Evolutionary conservation across 176 grass and related monocot species (phyloP).

Genomic region (Poa annua): DNA sequence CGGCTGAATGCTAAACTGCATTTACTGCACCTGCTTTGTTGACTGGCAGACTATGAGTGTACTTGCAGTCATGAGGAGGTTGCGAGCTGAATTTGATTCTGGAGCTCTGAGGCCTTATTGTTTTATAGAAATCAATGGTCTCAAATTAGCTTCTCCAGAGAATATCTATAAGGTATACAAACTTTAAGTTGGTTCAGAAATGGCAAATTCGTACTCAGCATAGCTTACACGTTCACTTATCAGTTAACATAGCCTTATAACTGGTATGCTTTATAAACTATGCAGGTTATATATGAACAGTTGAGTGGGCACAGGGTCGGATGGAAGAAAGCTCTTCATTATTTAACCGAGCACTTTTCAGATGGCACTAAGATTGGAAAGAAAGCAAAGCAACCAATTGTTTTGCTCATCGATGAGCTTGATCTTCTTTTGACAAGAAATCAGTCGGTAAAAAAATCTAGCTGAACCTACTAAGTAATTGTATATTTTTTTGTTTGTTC

Average conservation of each 20-base stretch:
- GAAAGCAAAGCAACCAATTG: conserved; percentile 73
- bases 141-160: conserved; percentile 90
- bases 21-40: conserved; percentile 38
- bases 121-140: conserved; percentile 96
- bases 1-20: conserved; percentile 33
- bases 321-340: conserved; percentile 96
- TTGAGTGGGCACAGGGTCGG: conserved; percentile 85
- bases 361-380: conserved; percentile 60
- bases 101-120: conserved; percentile 73
- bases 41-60: conserved; percentile 90
- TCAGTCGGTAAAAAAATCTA: conserved; percentile 77
- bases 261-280: conserved; percentile 14
- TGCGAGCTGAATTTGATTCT: conserved; percentile 79
- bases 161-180: conserved; percentile 87
- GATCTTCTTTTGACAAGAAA: conserved; percentile 99
- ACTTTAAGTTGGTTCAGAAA: conserved; percentile 9
- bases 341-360: conserved; percentile 91
- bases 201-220: conserved; percentile 1
- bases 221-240: background rate
- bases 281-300: conserved; percentile 88
- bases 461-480: conserved; percentile 12
- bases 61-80: conserved; percentile 83
- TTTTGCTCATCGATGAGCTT: conserved; percentile 98
- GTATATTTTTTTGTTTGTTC: conserved; percentile 24
- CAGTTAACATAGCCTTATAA: conserved; percentile 7